Conservation (phyloP, 305 asterid genomes). For the Stenogyne calaminthoides region DNA sequence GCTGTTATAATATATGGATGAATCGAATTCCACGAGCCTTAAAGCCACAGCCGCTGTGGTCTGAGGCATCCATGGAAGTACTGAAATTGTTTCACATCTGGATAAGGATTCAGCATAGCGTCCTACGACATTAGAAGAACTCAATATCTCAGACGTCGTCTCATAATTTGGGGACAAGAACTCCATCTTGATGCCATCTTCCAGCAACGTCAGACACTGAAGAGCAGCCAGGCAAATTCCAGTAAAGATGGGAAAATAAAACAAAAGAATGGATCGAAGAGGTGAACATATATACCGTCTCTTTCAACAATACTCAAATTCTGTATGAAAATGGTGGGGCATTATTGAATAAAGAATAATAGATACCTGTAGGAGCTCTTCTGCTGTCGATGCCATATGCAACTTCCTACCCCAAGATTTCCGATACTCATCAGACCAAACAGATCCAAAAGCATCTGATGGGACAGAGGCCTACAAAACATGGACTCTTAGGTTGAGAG, state of each 20-base stretch:
- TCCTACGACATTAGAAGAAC: conserved; percentile 34
- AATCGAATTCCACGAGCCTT: conserved; percentile 75
- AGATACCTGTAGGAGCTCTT: conserved; percentile 77
- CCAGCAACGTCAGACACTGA: conserved; percentile 63
- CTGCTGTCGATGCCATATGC: conserved; percentile 57
- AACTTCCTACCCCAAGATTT: conserved; percentile 65
- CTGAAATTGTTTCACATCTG: conserved; percentile 37
- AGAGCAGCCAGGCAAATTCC: conserved; percentile 25
- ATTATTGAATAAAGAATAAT: conserved; percentile 8
- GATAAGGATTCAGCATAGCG: conserved; percentile 33
- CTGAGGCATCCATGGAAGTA: conserved; percentile 83
- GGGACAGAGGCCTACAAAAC: conserved; percentile 73
- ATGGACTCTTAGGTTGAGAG: conserved; percentile 24
- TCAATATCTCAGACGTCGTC: conserved; percentile 59
- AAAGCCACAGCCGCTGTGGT: conserved; percentile 75
- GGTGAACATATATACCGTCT: too few relatives aligned
- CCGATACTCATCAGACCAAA: conserved; percentile 74
- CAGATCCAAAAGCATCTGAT: conserved; percentile 62
- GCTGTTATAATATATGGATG: conserved; percentile 55
- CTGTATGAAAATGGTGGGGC: not conserved
- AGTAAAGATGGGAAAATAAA: conserved; percentile 9
- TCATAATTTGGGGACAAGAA: conserved; percentile 58
- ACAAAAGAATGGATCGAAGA: not conserved
- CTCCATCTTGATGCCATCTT: conserved; percentile 63
- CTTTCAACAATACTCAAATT: not conserved